A percentile compares a stretch with the other conserved stretches of the same genome.
phyloP scores from a whole-genome alignment of 129 eudicot genomes.

The Chrysanthemum makinoi region DNA sequence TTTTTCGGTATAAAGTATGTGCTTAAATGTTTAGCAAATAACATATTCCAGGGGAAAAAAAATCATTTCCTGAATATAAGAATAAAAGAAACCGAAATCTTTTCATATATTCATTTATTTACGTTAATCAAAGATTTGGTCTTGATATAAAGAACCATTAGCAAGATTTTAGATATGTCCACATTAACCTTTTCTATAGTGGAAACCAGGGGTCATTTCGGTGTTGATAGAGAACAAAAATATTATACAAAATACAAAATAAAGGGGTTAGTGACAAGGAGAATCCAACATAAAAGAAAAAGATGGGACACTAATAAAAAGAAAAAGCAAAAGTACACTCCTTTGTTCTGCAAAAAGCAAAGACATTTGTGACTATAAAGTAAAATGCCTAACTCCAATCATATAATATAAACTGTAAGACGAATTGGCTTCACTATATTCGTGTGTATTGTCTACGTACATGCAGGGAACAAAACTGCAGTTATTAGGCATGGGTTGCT shows the following conservation, averaged over 20 bases:
- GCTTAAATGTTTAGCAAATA: slow-evolving; percentile 14
- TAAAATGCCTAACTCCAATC: slow-evolving; percentile 20
- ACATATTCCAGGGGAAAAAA: slow-evolving; percentile 6
- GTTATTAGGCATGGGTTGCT: slow-evolving; percentile 12
- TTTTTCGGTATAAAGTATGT: slow-evolving; percentile 22
- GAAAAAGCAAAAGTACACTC: slow-evolving; percentile 54
- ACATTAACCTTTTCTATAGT: slow-evolving; percentile 19
- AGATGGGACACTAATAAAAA: slow-evolving; percentile 42
- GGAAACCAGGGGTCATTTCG: slow-evolving; percentile 28
- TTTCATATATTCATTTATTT: slow-evolving; percentile 13
- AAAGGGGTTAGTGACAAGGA: slow-evolving; percentile 35
- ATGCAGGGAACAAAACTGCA: slow-evolving; percentile 10
- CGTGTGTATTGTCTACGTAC: background rate
- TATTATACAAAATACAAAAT: slow-evolving; percentile 35
- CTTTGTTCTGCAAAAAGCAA: slow-evolving; percentile 41
- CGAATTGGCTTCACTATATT: slow-evolving; percentile 9
- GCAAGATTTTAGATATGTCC: slow-evolving; percentile 16
- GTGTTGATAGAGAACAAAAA: slow-evolving; percentile 29
- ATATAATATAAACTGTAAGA: slow-evolving; percentile 11
- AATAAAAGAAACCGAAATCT: slow-evolving; percentile 4
- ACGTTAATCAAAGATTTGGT: slow-evolving; percentile 7
- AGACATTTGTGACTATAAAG: slow-evolving; percentile 37
- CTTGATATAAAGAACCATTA: slow-evolving; percentile 19
- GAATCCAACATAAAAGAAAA: slow-evolving; percentile 61
- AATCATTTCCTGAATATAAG: background rate